Percentiles rank a stretch among this genome's conserved stretches.
phyloP scores from a whole-genome alignment of 176 grass and related monocot genomes.

The Oryza meyeriana region DNA sequence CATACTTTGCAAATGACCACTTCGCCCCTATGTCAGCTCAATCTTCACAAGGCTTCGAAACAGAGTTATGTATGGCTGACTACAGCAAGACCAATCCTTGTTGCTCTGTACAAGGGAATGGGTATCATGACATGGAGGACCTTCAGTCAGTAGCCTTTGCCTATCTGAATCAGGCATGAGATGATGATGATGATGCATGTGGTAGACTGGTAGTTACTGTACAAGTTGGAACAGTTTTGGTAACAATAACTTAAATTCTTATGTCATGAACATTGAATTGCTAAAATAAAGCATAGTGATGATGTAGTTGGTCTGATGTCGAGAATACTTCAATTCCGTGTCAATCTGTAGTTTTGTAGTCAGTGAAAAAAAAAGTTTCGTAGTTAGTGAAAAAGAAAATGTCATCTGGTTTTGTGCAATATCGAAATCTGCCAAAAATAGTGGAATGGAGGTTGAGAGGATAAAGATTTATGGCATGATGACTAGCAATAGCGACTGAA shows the following conservation, averaged over 20 bases:
- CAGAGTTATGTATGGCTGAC: constrained; percentile 32
- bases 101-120: constrained; percentile 29
- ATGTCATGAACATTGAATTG: constrained; percentile 3
- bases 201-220: not conserved
- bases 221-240: constrained; percentile 21
- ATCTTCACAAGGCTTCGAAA: constrained; percentile 44
- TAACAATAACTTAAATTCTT: constrained; percentile 22
- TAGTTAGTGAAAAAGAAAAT: constrained; percentile 2
- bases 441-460: not conserved
- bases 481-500: not conserved
- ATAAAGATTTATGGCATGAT: not conserved
- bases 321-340: not conserved
- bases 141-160: constrained; percentile 69
- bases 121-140: constrained; percentile 64
- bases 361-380: not conserved
- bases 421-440: not conserved
- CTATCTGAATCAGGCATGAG: constrained; percentile 61
- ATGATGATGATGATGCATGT: not conserved
- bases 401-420: not conserved
- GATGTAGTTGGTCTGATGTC: not conserved
- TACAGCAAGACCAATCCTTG: constrained; percentile 40
- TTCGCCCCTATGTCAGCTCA: constrained; percentile 32
- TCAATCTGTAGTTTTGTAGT: constrained; percentile 6
- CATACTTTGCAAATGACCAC: constrained; percentile 32
- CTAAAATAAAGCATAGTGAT: constrained; percentile 23